Conservation (phyloP, 148 eudicot species). For the Suaeda aralocaspica region DNA sequence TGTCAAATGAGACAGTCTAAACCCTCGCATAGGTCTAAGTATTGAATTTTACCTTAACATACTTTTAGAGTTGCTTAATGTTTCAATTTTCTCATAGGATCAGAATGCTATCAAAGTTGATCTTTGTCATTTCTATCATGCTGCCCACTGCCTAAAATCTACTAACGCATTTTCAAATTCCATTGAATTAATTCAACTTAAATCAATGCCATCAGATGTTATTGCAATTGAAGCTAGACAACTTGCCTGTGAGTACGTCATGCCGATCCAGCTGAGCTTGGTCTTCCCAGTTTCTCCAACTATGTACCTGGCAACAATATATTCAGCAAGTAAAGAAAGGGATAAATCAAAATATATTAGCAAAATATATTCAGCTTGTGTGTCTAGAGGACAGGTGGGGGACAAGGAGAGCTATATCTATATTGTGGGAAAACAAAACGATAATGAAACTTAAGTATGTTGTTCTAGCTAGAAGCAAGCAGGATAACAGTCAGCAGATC, state of each 20-base stretch:
- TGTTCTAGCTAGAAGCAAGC: background rate
- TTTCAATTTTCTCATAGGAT: background rate
- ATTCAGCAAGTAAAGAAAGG: constrained; percentile 10
- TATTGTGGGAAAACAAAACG: background rate
- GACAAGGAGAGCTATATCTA: background rate
- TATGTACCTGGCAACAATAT: constrained; percentile 55
- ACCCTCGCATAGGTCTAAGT: background rate
- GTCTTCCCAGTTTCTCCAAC: constrained; percentile 93
- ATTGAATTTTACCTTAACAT: background rate
- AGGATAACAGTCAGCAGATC: background rate
- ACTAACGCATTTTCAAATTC: background rate
- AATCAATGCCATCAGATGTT: constrained; percentile 5
- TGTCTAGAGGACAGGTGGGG: too few relatives aligned
- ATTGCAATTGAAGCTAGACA: constrained; percentile 14
- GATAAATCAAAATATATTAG: constrained; percentile 9
- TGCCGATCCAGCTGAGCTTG: constrained; percentile 74
- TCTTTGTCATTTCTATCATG: background rate
- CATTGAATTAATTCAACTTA: constrained; percentile 4
- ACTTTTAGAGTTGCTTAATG: background rate
- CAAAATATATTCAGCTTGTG: too few relatives aligned
- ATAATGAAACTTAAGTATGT: background rate
- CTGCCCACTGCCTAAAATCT: background rate
- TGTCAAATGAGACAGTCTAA: background rate
- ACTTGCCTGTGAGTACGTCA: constrained; percentile 61
- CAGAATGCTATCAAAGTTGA: background rate